These are phyloP conservation scores for Mrakia frigida DNA, from an alignment of 768 basidiomycete species.

Conservation along the genomic window DNA sequence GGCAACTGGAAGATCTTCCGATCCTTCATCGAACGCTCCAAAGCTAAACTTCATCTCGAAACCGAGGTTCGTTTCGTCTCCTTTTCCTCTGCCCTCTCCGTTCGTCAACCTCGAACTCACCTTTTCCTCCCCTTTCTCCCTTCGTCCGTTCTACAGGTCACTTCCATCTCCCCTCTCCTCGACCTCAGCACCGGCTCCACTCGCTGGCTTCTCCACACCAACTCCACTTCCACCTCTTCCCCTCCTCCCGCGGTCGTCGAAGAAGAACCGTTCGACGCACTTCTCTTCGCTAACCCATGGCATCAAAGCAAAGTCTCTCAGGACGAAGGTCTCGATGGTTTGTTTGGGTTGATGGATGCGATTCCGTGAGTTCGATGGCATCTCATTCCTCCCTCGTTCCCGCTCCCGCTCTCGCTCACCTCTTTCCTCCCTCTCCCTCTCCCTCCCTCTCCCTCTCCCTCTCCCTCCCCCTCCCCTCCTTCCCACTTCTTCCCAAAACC, in stretches of 20 bases:
- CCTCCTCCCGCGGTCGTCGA: slow-evolving; percentile 21
- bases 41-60: slow-evolving; percentile 64
- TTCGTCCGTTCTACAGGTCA: background rate
- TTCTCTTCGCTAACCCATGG: slow-evolving; percentile 84
- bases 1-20: slow-evolving; percentile 86
- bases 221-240: background rate
- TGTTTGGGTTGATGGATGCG: slow-evolving; percentile 27
- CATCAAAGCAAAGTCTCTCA: slow-evolving; percentile 52
- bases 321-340: slow-evolving; percentile 29
- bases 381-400: too few relatives aligned
- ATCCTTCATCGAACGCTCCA: slow-evolving; percentile 64
- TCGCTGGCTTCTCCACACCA: slow-evolving; percentile 35
- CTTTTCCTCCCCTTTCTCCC: too few relatives aligned
- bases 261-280: slow-evolving; percentile 54
- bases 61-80: slow-evolving; percentile 53
- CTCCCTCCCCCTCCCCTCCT: background rate
- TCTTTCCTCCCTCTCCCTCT: slow-evolving; percentile 52
- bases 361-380: slow-evolving; percentile 41
- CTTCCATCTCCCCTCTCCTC: slow-evolving; percentile 3
- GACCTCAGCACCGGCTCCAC: slow-evolving; percentile 28
- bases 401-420: too few relatives aligned
- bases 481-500: too few relatives aligned
- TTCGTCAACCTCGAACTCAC: too few relatives aligned
- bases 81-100: background rate
- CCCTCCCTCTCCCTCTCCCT: background rate